These are phyloP conservation scores for Xylariaceae sp. DNA, from an alignment of 2,329 filamentous ascomycete genomes.

Conservation along the genomic window DNA sequence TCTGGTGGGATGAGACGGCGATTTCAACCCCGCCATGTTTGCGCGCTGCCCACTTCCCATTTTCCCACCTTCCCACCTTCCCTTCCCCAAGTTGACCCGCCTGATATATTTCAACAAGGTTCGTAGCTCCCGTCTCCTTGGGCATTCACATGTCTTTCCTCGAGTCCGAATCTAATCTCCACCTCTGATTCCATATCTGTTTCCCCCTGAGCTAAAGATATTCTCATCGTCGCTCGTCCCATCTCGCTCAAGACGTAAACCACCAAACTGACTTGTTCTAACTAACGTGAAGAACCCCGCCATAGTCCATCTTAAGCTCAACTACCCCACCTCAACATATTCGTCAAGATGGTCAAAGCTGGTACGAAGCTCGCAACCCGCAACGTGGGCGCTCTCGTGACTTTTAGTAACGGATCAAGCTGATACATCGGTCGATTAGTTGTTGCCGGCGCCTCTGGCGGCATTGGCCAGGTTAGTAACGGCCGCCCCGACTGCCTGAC, in stretches of 20 bases:
- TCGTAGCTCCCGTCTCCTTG: neutral
- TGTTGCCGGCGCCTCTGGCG: conserved; percentile 95
- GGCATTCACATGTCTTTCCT: neutral
- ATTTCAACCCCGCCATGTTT: conserved; percentile 26
- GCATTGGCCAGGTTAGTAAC: conserved; percentile 88
- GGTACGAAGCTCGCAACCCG: conserved; percentile 48
- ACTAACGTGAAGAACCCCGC: conserved; percentile 14
- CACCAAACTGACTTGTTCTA: neutral
- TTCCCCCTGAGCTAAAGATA: too few species aligned
- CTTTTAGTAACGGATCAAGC: neutral
- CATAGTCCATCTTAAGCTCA: conserved; percentile 21
- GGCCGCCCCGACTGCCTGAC: neutral
- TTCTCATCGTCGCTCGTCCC: neutral
- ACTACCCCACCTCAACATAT: conserved; percentile 36
- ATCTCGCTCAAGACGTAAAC: neutral
- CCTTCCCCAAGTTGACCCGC: conserved; percentile 8
- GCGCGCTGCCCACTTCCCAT: conserved; percentile 1
- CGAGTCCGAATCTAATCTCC: too few species aligned
- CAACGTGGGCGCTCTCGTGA: neutral
- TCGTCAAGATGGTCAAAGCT: conserved; percentile 63
- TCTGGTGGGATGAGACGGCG: neutral
- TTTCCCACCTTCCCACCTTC: neutral
- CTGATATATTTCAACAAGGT: conserved; percentile 18
- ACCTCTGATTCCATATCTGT: too few species aligned
- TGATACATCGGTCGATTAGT: conserved; percentile 48